Conservation (phyloP, 2,329 filamentous ascomycete genomes). For the Domatiomyces globalis region DNA sequence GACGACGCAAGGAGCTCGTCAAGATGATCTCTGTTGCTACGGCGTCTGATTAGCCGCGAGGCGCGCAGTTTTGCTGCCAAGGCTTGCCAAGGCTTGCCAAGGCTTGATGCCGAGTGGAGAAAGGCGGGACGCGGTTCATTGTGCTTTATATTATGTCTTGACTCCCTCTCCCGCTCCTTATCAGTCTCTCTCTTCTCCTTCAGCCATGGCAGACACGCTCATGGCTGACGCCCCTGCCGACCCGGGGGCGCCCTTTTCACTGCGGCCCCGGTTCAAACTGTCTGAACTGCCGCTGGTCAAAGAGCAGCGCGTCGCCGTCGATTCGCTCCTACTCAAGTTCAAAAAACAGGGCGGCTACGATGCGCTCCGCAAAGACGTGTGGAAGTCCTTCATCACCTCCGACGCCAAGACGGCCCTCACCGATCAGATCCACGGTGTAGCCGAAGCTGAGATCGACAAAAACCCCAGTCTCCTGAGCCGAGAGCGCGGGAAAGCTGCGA, state of each 20-base stretch:
- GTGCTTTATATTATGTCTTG: too few species aligned
- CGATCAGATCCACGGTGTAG: conserved; percentile 39
- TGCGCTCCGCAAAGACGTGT: conserved; percentile 44
- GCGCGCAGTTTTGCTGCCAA: background rate
- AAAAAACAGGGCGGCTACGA: conserved; percentile 56
- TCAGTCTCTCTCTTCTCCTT: background rate
- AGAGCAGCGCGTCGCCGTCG: conserved; percentile 44
- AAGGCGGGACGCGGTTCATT: too few species aligned
- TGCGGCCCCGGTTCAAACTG: conserved; percentile 38
- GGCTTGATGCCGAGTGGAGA: too few species aligned
- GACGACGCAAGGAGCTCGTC: background rate
- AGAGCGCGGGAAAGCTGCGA: conserved; percentile 47
- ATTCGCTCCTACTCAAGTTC: conserved; percentile 47
- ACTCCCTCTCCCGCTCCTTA: too few species aligned
- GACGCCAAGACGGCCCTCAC: conserved; percentile 40
- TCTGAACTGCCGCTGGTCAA: conserved; percentile 48
- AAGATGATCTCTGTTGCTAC: background rate
- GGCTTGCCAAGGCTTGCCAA: background rate
- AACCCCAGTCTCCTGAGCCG: conserved; percentile 47
- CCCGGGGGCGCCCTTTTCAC: conserved; percentile 7
- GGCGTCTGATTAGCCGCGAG: background rate
- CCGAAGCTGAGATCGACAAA: conserved; percentile 47
- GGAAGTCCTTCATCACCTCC: conserved; percentile 42
- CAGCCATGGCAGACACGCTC: conserved; percentile 9
- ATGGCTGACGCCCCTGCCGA: conserved; percentile 12